Conservation (phyloP, 2,329 filamentous ascomycete genomes). For the Escovopsis sp. region DNA sequence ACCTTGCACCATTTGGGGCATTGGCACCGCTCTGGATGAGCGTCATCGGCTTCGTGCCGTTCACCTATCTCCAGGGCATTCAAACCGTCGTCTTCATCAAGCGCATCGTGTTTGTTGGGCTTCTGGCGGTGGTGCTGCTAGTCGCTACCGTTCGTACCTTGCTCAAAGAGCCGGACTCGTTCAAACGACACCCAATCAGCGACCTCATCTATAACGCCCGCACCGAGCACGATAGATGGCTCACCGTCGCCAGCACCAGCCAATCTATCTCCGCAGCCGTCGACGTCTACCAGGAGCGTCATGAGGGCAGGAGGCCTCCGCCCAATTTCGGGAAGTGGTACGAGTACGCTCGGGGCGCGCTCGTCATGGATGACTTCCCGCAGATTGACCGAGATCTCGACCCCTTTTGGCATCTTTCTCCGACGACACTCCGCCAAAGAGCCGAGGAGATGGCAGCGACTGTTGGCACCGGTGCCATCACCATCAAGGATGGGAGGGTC, state of each 20-base stretch:
- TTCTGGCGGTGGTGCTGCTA: slow-evolving; percentile 23
- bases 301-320: slow-evolving; percentile 55
- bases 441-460: slow-evolving; percentile 24
- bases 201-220: slow-evolving; percentile 33
- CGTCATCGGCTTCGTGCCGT: slow-evolving; percentile 25
- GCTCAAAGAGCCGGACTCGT: slow-evolving; percentile 15
- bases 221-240: slow-evolving; percentile 33
- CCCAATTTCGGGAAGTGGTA: slow-evolving; percentile 79
- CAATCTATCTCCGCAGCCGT: slow-evolving; percentile 30
- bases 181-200: slow-evolving; percentile 29
- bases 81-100: slow-evolving; percentile 27
- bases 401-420: slow-evolving; percentile 64
- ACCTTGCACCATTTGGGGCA: slow-evolving; percentile 20
- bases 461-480: slow-evolving; percentile 31
- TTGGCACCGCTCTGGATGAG: slow-evolving; percentile 25
- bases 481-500: slow-evolving; percentile 50
- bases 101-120: slow-evolving; percentile 23
- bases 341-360: slow-evolving; percentile 55
- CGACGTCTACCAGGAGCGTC: slow-evolving; percentile 32
- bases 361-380: slow-evolving; percentile 66
- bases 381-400: slow-evolving; percentile 60
- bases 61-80: slow-evolving; percentile 28
- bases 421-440: slow-evolving; percentile 49
- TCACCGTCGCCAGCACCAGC: slow-evolving; percentile 30
- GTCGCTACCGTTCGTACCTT: slow-evolving; percentile 22